Conservation (phyloP, 208 protist species). For the Histomonas meleagridis region DNA sequence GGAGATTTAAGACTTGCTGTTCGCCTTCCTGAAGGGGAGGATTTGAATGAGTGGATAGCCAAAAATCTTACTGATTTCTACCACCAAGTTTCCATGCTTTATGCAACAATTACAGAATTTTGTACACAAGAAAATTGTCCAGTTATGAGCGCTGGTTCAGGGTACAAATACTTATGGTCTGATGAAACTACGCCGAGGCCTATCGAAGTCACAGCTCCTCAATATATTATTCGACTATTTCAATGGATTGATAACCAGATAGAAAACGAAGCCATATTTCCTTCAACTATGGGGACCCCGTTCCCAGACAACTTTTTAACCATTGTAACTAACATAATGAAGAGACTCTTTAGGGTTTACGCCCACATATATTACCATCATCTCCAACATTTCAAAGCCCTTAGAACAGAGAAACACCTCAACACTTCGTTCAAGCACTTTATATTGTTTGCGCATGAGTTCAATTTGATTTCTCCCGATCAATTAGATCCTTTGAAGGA, state of each 20-base stretch:
- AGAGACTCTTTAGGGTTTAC: constrained; percentile 89
- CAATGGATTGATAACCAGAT: constrained; percentile 74
- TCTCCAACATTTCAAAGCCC: constrained; percentile 73
- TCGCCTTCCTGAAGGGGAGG: neutral
- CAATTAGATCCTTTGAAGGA: neutral
- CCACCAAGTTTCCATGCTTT: constrained; percentile 3
- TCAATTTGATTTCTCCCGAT: constrained; percentile 42
- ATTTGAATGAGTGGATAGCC: neutral
- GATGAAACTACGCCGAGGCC: constrained; percentile 52
- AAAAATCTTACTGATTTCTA: neutral
- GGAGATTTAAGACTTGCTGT: neutral
- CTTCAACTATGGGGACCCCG: neutral
- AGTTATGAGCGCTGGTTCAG: neutral
- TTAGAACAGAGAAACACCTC: constrained; percentile 80
- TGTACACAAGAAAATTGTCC: neutral
- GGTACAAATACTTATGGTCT: neutral
- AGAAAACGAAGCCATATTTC: neutral
- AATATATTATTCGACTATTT: constrained; percentile 93
- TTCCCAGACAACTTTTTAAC: constrained; percentile 63
- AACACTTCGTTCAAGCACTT: constrained; percentile 78
- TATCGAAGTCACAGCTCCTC: constrained; percentile 74
- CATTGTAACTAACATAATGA: constrained; percentile 81
- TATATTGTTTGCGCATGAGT: constrained; percentile 66
- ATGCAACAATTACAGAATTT: neutral
- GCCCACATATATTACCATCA: constrained; percentile 92